These are phyloP conservation scores for Lipomyces starkeyi DNA, from an alignment of 805 yeast genomes.

Conservation along the genomic window DNA sequence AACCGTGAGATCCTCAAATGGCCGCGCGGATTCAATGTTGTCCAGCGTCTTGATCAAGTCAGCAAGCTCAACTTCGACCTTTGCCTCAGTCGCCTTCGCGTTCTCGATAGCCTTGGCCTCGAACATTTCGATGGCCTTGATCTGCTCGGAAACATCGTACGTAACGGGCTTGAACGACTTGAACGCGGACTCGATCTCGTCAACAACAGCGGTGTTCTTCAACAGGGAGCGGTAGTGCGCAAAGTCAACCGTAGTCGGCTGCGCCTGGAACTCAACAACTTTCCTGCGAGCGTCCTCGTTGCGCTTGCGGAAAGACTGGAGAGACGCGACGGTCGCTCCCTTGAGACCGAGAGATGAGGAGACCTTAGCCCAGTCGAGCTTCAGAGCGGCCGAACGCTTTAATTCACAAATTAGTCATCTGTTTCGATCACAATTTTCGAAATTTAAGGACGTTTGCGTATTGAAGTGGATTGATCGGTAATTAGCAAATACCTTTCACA, in stretches of 20 bases:
- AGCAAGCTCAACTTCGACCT: constrained; percentile 83
- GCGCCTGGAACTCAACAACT: constrained; percentile 70
- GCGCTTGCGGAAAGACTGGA: constrained; percentile 96
- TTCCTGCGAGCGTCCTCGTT: constrained; percentile 95
- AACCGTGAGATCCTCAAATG: constrained; percentile 94
- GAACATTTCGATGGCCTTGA: constrained; percentile 89
- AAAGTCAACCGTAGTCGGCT: constrained; percentile 81
- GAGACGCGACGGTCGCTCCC: constrained; percentile 86
- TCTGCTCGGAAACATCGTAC: constrained; percentile 84
- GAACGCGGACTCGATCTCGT: constrained; percentile 79
- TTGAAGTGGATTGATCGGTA: not conserved
- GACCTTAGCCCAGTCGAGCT: constrained; percentile 94
- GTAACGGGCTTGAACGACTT: constrained; percentile 79
- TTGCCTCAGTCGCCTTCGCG: constrained; percentile 89
- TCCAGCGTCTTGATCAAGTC: constrained; percentile 86
- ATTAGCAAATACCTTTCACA: not conserved
- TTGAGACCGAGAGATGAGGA: constrained; percentile 86
- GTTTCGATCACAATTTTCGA: not conserved
- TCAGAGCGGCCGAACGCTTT: constrained; percentile 58
- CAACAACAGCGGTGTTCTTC: constrained; percentile 80
- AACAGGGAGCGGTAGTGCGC: constrained; percentile 76
- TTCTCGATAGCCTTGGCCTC: constrained; percentile 95
- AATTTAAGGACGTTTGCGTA: not conserved
- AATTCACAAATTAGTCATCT: not conserved
- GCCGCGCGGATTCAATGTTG: constrained; percentile 96